These are phyloP conservation scores for Ceratocystis albifundus DNA, from an alignment of 2,329 filamentous ascomycete species.

Conservation along the genomic window DNA sequence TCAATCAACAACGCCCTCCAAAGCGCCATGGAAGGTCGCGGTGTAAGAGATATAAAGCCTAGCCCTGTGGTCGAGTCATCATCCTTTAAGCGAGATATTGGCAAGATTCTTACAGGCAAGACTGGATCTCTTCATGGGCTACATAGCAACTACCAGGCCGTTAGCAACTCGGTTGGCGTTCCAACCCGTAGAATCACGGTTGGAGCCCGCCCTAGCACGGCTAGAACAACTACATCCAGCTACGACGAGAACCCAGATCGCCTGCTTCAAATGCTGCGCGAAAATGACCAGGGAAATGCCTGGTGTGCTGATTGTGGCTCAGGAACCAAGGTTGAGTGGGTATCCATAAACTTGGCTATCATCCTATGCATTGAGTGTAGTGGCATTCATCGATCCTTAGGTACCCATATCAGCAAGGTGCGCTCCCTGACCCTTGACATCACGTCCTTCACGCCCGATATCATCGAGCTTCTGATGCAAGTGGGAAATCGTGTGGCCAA, in stretches of 20 bases:
- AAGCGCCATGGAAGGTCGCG: constrained; percentile 79
- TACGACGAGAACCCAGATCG: constrained; percentile 77
- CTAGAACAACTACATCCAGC: constrained; percentile 55
- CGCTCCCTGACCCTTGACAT: constrained; percentile 91
- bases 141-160: constrained; percentile 38
- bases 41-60: constrained; percentile 43
- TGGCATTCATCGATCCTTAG: constrained; percentile 88
- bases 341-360: constrained; percentile 94
- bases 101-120: constrained; percentile 85
- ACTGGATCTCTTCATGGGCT: constrained; percentile 57
- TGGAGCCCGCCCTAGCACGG: constrained; percentile 66
- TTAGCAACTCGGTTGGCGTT: constrained; percentile 39
- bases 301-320: constrained; percentile 93
- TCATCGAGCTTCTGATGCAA: constrained; percentile 82
- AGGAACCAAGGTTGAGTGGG: constrained; percentile 90
- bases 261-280: constrained; percentile 73
- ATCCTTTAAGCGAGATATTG: constrained; percentile 70
- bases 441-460: constrained; percentile 91
- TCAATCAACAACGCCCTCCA: constrained; percentile 96
- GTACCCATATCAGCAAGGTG: constrained; percentile 95
- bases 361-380: constrained; percentile 97
- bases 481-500: constrained; percentile 93
- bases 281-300: constrained; percentile 83
- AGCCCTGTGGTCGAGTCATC: constrained; percentile 31
- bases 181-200: constrained; percentile 83